Evolutionary conservation across 768 basidiomycete species (phyloP), one percentile per base, ranked within the genome.

Genomic region (Pisolithus microcarpus): DNA sequence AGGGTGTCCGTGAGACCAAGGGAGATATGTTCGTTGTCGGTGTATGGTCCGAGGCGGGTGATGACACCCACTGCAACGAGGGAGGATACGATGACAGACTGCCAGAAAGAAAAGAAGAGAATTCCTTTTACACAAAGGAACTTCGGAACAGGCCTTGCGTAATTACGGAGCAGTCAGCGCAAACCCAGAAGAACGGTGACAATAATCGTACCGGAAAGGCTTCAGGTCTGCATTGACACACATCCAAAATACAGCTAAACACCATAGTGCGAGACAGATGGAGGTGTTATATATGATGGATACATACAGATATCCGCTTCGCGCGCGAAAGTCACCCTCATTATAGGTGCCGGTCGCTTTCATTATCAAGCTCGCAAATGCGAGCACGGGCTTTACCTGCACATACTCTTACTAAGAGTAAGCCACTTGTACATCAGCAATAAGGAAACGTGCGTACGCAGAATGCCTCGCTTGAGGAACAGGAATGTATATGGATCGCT

Each of bases 111-210:
- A 69, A 96, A 95, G 76, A 97, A 97, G 19, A 99, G 76, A 58
- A 99, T 92, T 40, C 95, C 95, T 65, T 99, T 99, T 58, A 99
- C 93, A 64, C 93, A 99, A 24, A 98, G 82, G 69, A 99, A 99
- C 68, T 99, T 99, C 3, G 96, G 92, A 58, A 94, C 81, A 0
- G 92, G 92, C 10, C 95, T 86, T n/a, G n/a, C n/a, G n/a, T 59
- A 19, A 18, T 55, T 51, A 24, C 46, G 31, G 28, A 3, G 39
- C 42, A 5, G 13, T 28, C 2, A 54, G 13, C 52, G 48, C 37
- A 28, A 26, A 49, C 46, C 46, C 39, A 19, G 47, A 24, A 9
- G 44, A 19, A n/a, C 23, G 23, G 40, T 19, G 6, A 19, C 9
- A 7, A 42, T 30, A 0, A 28, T 39, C 83, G 57, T 50, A 85